Percentiles rank a stretch among this genome's conserved stretches.
Conservation (phyloP, 2,329 filamentous ascomycete species). For the Penicillium sclerotigenum region DNA sequence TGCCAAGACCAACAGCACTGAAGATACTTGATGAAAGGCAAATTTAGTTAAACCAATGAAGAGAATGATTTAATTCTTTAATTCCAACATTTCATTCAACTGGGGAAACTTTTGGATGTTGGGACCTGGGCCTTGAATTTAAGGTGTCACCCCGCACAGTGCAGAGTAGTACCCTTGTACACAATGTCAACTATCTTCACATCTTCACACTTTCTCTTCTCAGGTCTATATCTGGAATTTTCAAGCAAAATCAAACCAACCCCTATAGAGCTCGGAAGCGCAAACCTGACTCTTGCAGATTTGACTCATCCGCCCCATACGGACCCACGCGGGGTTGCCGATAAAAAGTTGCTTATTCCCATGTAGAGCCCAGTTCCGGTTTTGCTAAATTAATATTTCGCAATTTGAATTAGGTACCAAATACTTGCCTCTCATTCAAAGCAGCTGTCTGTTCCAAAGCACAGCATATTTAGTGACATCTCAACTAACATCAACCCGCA, state of each 20-base stretch:
- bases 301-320: conserved; percentile 13
- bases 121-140: not conserved
- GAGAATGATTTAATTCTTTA: not conserved
- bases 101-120: not conserved
- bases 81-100: not conserved
- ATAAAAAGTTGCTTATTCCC: conserved; percentile 15
- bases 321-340: conserved; percentile 20
- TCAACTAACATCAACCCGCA: not conserved
- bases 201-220: not conserved
- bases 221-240: not conserved
- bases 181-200: not conserved
- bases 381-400: not conserved
- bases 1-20: conserved; percentile 22
- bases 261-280: not conserved
- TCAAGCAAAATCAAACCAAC: not conserved
- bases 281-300: conserved; percentile 13
- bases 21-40: not conserved
- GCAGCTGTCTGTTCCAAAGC: not conserved
- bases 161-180: not conserved
- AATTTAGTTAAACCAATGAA: not conserved
- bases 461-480: not conserved
- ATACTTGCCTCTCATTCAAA: not conserved
- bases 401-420: not conserved
- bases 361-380: not conserved
- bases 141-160: not conserved